A percentile compares a stretch with the other conserved stretches of the same genome.
These are phyloP conservation scores for Aristolochia fimbriata DNA, from an alignment of 164 flowering plant species.

Conservation along the genomic window DNA sequence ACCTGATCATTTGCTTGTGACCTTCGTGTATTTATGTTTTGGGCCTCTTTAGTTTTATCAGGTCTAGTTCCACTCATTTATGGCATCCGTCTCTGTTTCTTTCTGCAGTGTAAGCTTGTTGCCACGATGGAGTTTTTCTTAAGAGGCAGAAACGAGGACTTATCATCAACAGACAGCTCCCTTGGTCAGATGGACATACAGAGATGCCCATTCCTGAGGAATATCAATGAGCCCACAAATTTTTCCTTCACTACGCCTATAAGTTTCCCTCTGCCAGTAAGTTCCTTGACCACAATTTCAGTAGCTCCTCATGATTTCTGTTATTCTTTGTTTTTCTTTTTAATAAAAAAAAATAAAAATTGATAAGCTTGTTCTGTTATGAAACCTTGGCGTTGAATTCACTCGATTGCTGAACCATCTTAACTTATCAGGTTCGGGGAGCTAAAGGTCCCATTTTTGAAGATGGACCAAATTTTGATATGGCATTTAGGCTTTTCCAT, in stretches of 20 bases:
- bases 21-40: background rate
- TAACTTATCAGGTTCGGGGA: slow-evolving; percentile 37
- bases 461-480: slow-evolving; percentile 93
- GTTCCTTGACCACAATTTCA: slow-evolving; percentile 13
- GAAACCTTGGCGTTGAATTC: background rate
- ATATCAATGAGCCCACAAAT: slow-evolving; percentile 84
- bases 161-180: slow-evolving; percentile 13
- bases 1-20: background rate
- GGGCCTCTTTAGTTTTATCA: background rate
- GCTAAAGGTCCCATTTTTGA: slow-evolving; percentile 87
- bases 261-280: slow-evolving; percentile 60
- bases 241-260: slow-evolving; percentile 58
- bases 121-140: slow-evolving; percentile 52
- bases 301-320: background rate
- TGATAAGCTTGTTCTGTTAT: background rate
- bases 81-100: background rate
- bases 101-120: slow-evolving; percentile 2
- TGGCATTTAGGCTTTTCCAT: slow-evolving; percentile 91
- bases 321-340: background rate
- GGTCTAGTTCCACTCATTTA: background rate
- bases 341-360: no score
- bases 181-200: slow-evolving; percentile 31
- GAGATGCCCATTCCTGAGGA: slow-evolving; percentile 83
- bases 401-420: background rate
- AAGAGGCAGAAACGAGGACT: slow-evolving; percentile 32